Evolutionary conservation across 768 basidiomycete species (phyloP), one percentile per base, ranked within the genome.

Genomic region (Austroboletus eburneus): DNA sequence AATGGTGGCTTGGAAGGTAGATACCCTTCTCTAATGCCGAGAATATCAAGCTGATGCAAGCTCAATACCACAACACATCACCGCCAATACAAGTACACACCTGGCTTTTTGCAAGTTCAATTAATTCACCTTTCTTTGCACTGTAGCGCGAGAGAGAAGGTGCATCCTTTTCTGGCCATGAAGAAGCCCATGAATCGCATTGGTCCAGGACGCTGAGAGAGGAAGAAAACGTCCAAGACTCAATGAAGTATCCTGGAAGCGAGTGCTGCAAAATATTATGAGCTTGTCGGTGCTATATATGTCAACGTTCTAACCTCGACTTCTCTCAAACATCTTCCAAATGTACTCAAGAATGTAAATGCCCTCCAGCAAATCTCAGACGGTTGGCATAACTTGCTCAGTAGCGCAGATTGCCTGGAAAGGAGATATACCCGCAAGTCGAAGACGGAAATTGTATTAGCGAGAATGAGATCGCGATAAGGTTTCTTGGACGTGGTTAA

Each of bases 141-240:
- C 78, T 79, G 58, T 85, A 82, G 6, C 73, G 69, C 21, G 73
- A 67, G 16, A 79, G 61, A 9, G 72, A 61, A 2, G 71, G 46
- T 3, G 75, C 71, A 40, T 84, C 76, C 38, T 81, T 61, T 20
- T 73, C 69, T 18, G 52, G 46, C 48, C 72, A 66, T 2, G 64
- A 53, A n/a, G 69, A 62, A 10, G 77, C 75, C 89, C 91, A 93
- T 2, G 67, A 65, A 51, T 89, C 85, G 56, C 85, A 89, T 54
- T 84, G 83, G 12, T 90, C 83, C 22, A 92, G 80, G 36, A 86
- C 81, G 52, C 85, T 90, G 36, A 94, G 72, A 17, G 91, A 83
- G 0, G 93, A 91, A 16, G 88, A 91, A 66, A 91, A 97, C 27
- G 79, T 85, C 96, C 96, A 99, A 0, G 89, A 85, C 61, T 96